Conservation (phyloP, 2,329 filamentous ascomycete genomes). For the Cladosporium cucumerinum region DNA sequence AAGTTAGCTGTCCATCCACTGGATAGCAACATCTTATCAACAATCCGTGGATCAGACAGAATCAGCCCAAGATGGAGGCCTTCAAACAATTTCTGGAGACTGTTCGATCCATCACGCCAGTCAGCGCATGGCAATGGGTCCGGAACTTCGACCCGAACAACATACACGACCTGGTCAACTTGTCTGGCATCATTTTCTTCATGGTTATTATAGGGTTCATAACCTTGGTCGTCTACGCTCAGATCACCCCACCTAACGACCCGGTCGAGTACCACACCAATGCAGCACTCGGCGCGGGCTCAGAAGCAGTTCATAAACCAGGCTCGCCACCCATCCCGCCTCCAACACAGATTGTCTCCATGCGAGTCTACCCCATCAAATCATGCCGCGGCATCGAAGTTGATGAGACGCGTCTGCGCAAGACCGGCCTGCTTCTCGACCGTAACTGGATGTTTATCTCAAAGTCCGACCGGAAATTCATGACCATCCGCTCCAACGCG, state of each 20-base stretch:
- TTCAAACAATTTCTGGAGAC: background rate
- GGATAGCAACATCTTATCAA: background rate
- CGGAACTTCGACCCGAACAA: constrained; percentile 15
- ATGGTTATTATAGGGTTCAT: constrained; percentile 27
- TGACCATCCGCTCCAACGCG: constrained; percentile 60
- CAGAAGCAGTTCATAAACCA: constrained; percentile 23
- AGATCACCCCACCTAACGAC: constrained; percentile 22
- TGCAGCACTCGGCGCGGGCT: constrained; percentile 22
- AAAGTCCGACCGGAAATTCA: constrained; percentile 50
- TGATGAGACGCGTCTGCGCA: constrained; percentile 49
- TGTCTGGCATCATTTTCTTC: constrained; percentile 26
- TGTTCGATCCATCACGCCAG: constrained; percentile 10
- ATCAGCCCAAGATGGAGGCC: background rate
- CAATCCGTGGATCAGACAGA: background rate
- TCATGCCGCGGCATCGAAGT: constrained; percentile 62
- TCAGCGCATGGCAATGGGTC: background rate
- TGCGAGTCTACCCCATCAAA: constrained; percentile 63
- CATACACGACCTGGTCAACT: constrained; percentile 9
- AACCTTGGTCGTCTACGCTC: constrained; percentile 26
- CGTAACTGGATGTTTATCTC: constrained; percentile 66
- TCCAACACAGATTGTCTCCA: constrained; percentile 43
- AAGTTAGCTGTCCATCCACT: background rate
- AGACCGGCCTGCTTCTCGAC: constrained; percentile 59
- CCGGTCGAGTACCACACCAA: constrained; percentile 21
- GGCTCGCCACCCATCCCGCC: constrained; percentile 34